Conservation (phyloP, 164 flowering plant genomes). For the Berberis thunbergii region DNA sequence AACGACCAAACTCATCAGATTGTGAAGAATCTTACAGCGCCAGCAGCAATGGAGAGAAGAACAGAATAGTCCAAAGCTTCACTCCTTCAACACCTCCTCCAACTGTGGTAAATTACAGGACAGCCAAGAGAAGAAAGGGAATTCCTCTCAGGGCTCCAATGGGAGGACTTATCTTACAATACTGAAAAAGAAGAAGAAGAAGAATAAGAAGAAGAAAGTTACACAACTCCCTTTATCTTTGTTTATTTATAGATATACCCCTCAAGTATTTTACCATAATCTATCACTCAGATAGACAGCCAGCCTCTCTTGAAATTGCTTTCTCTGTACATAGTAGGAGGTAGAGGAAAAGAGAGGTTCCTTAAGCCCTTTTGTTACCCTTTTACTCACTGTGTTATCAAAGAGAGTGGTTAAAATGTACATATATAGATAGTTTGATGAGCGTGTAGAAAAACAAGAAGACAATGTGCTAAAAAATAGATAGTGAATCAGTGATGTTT, state of each 20-base stretch:
- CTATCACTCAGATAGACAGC: no score
- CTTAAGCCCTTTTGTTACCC: no score
- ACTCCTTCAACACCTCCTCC: constrained; percentile 87
- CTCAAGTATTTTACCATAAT: neutral
- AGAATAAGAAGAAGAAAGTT: neutral
- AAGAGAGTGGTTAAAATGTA: no score
- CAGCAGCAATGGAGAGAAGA: constrained; percentile 34
- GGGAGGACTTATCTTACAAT: constrained; percentile 58
- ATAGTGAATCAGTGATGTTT: no score
- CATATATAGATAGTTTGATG: no score
- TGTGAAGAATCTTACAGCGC: constrained; percentile 62
- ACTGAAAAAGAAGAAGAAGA: constrained; percentile 8
- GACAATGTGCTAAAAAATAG: no score
- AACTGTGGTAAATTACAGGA: constrained; percentile 46
- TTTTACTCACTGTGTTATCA: no score
- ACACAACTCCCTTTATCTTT: neutral
- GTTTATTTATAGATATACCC: neutral
- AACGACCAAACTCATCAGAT: constrained; percentile 26
- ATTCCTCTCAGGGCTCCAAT: constrained; percentile 87
- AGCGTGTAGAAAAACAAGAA: no score
- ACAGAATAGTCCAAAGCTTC: constrained; percentile 51
- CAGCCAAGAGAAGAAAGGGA: constrained; percentile 84
- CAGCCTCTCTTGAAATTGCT: no score
- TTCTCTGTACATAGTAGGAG: no score
- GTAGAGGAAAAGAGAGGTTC: no score